These are phyloP conservation scores for Stylonectria norvegica DNA, from an alignment of 2,329 filamentous ascomycete genomes.

Conservation along the genomic window DNA sequence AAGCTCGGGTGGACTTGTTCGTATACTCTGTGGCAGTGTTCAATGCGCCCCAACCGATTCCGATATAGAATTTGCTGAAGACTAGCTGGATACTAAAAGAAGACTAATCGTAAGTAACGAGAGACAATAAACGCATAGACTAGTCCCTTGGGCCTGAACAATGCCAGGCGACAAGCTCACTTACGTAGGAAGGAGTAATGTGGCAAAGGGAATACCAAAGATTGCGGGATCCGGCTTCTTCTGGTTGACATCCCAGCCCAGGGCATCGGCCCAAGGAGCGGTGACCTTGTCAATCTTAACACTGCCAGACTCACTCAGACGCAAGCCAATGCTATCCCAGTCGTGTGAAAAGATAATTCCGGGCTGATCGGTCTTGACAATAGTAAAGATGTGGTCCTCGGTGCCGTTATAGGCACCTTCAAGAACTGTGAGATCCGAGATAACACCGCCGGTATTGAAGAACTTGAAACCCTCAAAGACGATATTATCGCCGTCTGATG, in stretches of 20 bases:
- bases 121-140: too few species aligned
- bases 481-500: constrained; percentile 49
- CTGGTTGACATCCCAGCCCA: constrained; percentile 54
- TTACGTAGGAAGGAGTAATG: constrained; percentile 56
- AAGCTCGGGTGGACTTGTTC: constrained; percentile 52
- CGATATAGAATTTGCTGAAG: constrained; percentile 65
- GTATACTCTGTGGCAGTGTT: constrained; percentile 56
- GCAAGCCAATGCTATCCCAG: constrained; percentile 64
- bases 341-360: constrained; percentile 59
- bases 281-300: constrained; percentile 57
- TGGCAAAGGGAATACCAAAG: constrained; percentile 52
- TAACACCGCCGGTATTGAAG: constrained; percentile 65
- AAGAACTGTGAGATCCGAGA: constrained; percentile 63
- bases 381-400: constrained; percentile 59
- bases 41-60: constrained; percentile 58
- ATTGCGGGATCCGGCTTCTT: constrained; percentile 50
- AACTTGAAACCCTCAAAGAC: constrained; percentile 61
- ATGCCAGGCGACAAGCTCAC: too few species aligned
- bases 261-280: constrained; percentile 57
- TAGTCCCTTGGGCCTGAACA: too few species aligned
- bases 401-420: constrained; percentile 59
- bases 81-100: constrained; percentile 54
- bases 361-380: constrained; percentile 55
- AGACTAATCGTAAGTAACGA: not conserved
- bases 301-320: constrained; percentile 60